Evolutionary conservation across 2,329 filamentous ascomycete genomes (phyloP).

Genomic region (Incumbomyces lentus): DNA sequence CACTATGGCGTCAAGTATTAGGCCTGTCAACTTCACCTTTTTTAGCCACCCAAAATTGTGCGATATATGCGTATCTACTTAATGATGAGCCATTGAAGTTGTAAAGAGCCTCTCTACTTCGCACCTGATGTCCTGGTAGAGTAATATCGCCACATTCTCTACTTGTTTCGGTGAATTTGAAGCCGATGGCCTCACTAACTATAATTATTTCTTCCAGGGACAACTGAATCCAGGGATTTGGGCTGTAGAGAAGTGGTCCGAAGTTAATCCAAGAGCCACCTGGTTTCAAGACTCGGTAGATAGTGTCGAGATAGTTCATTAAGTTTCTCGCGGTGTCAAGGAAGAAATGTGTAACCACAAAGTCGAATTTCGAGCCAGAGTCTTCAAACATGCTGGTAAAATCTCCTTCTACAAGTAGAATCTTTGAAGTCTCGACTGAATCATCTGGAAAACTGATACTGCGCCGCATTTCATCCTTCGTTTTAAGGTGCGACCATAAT

Average conservation of each 20-base stretch:
- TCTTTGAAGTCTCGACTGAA: slow-evolving; percentile 25
- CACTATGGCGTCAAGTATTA: too few relatives aligned
- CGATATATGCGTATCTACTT: slow-evolving; percentile 44
- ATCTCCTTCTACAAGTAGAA: slow-evolving; percentile 46
- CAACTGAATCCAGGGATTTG: slow-evolving; percentile 45
- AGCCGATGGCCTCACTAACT: slow-evolving; percentile 42
- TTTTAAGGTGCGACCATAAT: slow-evolving; percentile 46
- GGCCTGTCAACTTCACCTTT: slow-evolving; percentile 12
- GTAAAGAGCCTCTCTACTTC: slow-evolving; percentile 41
- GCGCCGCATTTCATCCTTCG: slow-evolving; percentile 39
- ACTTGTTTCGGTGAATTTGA: slow-evolving; percentile 39
- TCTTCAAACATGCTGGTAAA: slow-evolving; percentile 37
- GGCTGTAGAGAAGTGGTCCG: slow-evolving; percentile 69
- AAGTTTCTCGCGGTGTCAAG: slow-evolving; percentile 92
- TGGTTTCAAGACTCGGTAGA: slow-evolving; percentile 62
- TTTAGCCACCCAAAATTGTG: slow-evolving; percentile 45
- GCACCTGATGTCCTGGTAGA: slow-evolving; percentile 31
- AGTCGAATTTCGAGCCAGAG: slow-evolving; percentile 49
- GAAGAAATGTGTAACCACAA: slow-evolving; percentile 85
- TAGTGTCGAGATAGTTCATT: slow-evolving; percentile 76
- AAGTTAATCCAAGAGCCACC: slow-evolving; percentile 80
- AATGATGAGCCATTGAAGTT: slow-evolving; percentile 42
- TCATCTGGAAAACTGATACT: slow-evolving; percentile 38
- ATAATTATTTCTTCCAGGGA: slow-evolving; percentile 44
- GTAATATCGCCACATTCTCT: slow-evolving; percentile 14